Conservation (phyloP, 108 stramenopile species). For the Pseudonitzschia multistriata region DNA sequence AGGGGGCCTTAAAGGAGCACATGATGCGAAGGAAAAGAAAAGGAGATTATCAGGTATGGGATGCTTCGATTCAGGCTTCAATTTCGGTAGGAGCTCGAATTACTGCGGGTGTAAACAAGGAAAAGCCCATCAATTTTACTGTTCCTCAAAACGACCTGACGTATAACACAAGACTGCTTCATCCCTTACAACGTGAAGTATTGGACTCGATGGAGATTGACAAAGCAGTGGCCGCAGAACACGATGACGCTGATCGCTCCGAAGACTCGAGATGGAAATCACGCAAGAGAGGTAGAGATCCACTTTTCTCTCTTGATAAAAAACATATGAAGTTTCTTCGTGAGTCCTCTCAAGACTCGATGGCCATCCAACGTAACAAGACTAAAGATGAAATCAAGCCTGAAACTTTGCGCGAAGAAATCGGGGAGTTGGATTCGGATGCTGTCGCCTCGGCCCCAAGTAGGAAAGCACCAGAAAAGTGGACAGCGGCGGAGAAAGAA, state of each 20-base stretch:
- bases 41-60: constrained; percentile 70
- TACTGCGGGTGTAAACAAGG: constrained; percentile 55
- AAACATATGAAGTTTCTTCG: constrained; percentile 50
- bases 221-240: constrained; percentile 20
- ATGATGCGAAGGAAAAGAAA: constrained; percentile 74
- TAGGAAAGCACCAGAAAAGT: constrained; percentile 62
- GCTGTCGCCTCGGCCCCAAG: constrained; percentile 8
- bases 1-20: constrained; percentile 81
- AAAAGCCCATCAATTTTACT: constrained; percentile 65
- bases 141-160: constrained; percentile 64
- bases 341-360: constrained; percentile 41
- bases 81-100: constrained; percentile 70
- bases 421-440: constrained; percentile 2
- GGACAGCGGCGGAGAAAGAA: constrained; percentile 72
- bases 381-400: constrained; percentile 6
- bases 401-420: constrained; percentile 12
- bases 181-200: constrained; percentile 68
- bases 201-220: constrained; percentile 55
- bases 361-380: constrained; percentile 23
- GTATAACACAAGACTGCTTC: constrained; percentile 53
- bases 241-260: constrained; percentile 31
- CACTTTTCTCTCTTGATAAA: constrained; percentile 58
- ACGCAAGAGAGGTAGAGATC: constrained; percentile 26
- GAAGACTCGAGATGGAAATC: constrained; percentile 36
- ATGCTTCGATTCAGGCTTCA: constrained; percentile 78